Evolutionary conservation across 495 filamentous ascomycete genomes (phyloP), one percentile per base, ranked within the genome.

Genomic region (Immersiella caudata): DNA sequence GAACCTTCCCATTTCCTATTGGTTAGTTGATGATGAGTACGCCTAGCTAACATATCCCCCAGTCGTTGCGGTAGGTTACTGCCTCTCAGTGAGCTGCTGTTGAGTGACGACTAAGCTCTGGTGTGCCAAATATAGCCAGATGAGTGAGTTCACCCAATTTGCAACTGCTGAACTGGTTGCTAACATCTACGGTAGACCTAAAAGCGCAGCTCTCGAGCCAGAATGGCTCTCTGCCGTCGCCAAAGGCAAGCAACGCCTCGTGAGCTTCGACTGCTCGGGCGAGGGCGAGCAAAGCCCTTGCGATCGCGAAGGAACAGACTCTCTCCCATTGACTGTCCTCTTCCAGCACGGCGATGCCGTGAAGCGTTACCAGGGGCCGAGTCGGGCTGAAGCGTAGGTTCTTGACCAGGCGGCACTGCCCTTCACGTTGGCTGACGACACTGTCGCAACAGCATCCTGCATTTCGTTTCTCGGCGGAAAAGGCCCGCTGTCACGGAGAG

Each of bases 401-500:
- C 0, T 21, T 25, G 20, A 16, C 1, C 22, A 12, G 18, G 22
- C 26, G 21, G 22, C 56, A 9, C 27, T 33, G 4, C 40, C 11
- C 40, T 46, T 4, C 5, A 46, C 2, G 40, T 2, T 46, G 2
- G 40, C 40, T 46, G 16, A 46, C 11, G 16, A 6, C 40, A 2
- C 6, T 18, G 5, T 18, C 2, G 11, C 9, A 14, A 7, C 52
- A 82, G 79, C 20, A 68, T 84, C 24, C 56, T 76, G 5, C 60
- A 75, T 0, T 83, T 75, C 60, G 50, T 75, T 18, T 62, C 67
- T 20, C 75, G 78, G 20, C 54, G 68, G 9, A 65, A 69, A 21
- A 69, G 76, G 25, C 80, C 80, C 6, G 25, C 61, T 11, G 49
- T 82, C 21, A 72, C 78, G 0, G 66, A 75, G 12, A 22, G 78